Evolutionary conservation across 306 rosid genomes (phyloP), one percentile per base, ranked within the genome.

Genomic region (Morella rubra): DNA sequence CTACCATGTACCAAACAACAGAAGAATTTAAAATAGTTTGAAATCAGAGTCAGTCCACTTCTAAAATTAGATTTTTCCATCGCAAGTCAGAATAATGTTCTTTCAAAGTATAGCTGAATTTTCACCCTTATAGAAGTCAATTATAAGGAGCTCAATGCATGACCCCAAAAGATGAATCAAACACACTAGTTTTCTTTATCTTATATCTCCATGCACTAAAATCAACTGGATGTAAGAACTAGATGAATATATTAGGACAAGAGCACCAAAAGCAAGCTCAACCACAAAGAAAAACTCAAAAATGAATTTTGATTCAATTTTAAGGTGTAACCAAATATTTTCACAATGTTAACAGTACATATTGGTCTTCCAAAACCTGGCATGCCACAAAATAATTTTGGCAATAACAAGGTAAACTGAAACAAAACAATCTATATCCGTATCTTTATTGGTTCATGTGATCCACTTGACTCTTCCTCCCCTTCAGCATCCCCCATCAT

Each of bases 251-350:
- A 41, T 41, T 16, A 41, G 27, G 49, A 41, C 41, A 65, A 16
- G 20, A 65, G 70, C 46, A 65, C n/a, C 69, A 37, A 44, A 65
- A 65, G 49, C 49, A 65, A 65, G n/a, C 37, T 65, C 49, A 40
- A 41, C 22, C 41, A 22, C 24, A 41, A 40, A 41, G 70, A 7
- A 1, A 41, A 40, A 7, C 19, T 15, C 18, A 41, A 7, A 41
- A 40, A 40, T 40, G 70, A 65, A 47, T 14, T 41, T 7, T 41
- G 47, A 19, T 62, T n/a, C 40, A 24, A 40, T 40, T 41, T 8
- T 65, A 7, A 1, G 49, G 37, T 65, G 44, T 18, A 42, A 65
- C 40, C 42, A 65, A 40, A 41, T 8, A 65, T 8, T 64, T 64
- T 11, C 49, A 64, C 49, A 40, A 8, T 65, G 46, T n/a, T 16